Base-by-base conservation (phyloP, 2,329 filamentous ascomycete species). In the Penicillium sp. region DNA sequence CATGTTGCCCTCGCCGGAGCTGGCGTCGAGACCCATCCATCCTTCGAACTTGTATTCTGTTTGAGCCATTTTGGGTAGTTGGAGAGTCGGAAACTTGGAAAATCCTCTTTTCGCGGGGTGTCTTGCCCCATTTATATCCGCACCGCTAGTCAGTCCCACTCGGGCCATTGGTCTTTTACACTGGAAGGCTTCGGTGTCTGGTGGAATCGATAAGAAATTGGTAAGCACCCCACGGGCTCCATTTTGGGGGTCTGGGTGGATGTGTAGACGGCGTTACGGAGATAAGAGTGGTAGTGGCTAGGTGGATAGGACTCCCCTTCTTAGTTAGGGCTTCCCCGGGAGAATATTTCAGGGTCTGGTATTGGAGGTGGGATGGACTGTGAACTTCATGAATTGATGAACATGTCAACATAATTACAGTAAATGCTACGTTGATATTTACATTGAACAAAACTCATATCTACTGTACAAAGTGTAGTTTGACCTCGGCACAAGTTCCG, bases 21-120 rank as follows among this genome's bases (percentile, higher is more conserved):
- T 70, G 31, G 74, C 63, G 68, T 80, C 78, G 34, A 79, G 75
- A 64, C 79, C 82, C 60, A 83, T 73, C 82, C 82, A 84, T 63
- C 82, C 82, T 66, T 82, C 75, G 65, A 84, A 84, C 52, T 77
- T 79, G 69, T 80, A 79, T 58, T 78, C 71, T 53, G 71, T 65
- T 42, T 59, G 50, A 14, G 61, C 45, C 61, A 64, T 65, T 13
- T 36, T 54, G 49, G 29, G 7, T 24, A 53, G 10, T 11, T 38
- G 41, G 24, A 22, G 8, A 14, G 22, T 27, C 10, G 31, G 29
- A 42, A 5, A 36, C 5, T 38, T n/a, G 7, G 6, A 16, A 10
- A 4, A 22, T 18, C 16, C 24, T 39, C 18, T 34, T 29, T 18
- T 27, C 24, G 24, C 24, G 24, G 48, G 50, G 55, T 39, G 29